Evolutionary conservation across 2,329 filamentous ascomycete species (phyloP).

Genomic region (Helminthosporium solani): DNA sequence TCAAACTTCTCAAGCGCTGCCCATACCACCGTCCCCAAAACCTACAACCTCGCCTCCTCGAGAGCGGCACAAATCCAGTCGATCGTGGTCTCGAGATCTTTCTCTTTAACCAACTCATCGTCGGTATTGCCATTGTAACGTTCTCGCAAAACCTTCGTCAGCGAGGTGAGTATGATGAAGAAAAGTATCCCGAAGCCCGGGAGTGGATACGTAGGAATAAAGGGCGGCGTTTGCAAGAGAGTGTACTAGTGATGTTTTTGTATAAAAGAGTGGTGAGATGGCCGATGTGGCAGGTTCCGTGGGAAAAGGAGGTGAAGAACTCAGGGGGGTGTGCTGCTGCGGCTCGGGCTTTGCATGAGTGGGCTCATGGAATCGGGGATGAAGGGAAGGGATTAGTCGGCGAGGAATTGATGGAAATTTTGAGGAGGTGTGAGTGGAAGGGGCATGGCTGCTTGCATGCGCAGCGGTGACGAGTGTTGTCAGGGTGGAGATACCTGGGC

Average conservation of each 20-base stretch:
- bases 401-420: not conserved
- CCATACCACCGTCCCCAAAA: not conserved
- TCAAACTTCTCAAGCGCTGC: not conserved
- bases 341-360: slow-evolving; percentile 1
- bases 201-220: not conserved
- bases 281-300: not conserved
- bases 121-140: not conserved
- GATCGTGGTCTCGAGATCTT: not conserved
- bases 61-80: not conserved
- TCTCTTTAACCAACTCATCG: not conserved
- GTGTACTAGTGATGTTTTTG: not conserved
- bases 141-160: not conserved
- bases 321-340: not conserved
- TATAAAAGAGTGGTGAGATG: not conserved
- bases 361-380: not conserved
- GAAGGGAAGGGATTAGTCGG: not conserved
- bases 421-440: not conserved
- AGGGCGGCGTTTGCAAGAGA: not conserved
- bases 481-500: too few relatives aligned
- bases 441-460: not conserved
- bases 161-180: not conserved
- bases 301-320: not conserved
- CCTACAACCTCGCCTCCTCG: not conserved
- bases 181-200: not conserved
- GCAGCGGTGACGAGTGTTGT: not conserved